Conservation (phyloP, 2,329 filamentous ascomycete species). For the Hypoxylon sp. region DNA sequence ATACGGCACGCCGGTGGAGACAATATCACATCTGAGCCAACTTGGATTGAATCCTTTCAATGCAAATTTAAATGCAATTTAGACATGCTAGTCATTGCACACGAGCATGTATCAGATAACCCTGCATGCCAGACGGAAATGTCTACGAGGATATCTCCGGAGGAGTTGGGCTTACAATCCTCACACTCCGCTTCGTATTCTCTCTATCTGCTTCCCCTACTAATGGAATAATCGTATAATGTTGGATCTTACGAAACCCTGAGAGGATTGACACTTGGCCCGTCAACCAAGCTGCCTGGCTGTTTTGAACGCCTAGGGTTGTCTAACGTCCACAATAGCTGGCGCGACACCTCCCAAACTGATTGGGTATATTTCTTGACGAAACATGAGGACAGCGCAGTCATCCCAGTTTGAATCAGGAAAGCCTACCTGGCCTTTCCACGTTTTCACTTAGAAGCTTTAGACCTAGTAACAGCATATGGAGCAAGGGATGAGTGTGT, state of each 20-base stretch:
- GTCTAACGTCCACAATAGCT: no score
- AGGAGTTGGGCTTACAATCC: neutral
- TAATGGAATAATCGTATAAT: neutral
- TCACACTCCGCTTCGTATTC: neutral
- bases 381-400: neutral
- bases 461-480: neutral
- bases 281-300: neutral
- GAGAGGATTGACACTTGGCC: conserved; percentile 1
- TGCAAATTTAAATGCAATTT: neutral
- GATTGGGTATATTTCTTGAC: neutral
- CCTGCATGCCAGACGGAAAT: no score
- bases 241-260: neutral
- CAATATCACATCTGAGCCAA: no score
- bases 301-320: conserved; percentile 11
- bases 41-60: neutral
- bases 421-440: no score
- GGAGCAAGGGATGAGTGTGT: neutral
- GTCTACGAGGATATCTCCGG: conserved; percentile 2
- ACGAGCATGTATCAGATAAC: neutral
- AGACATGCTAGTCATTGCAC: conserved; percentile 3
- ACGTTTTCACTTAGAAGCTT: neutral
- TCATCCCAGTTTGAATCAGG: neutral
- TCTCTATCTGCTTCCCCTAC: neutral
- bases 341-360: no score
- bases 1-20: neutral